Percentiles rank a stretch among this genome's conserved stretches.
Evolutionary conservation across 306 rosid species (phyloP).

Genomic region (Alnus glutinosa): DNA sequence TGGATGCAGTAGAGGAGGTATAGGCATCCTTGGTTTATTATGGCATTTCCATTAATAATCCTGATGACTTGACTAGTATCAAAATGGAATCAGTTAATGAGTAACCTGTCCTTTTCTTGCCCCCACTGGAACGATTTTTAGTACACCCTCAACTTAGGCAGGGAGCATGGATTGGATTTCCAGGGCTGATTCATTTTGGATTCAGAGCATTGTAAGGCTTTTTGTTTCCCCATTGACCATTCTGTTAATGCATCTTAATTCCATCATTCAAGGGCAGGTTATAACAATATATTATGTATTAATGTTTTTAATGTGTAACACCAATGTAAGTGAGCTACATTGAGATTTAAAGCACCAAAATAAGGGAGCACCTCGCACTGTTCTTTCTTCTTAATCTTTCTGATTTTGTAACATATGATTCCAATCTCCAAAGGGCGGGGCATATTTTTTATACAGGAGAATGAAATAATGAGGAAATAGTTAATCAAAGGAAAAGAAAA

Average conservation of each 20-base stretch:
- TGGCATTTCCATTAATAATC: neutral
- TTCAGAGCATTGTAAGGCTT: neutral
- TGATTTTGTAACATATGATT: neutral
- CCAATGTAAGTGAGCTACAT: neutral
- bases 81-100: neutral
- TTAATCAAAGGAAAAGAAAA: neutral
- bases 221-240: neutral
- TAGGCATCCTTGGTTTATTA: neutral
- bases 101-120: neutral
- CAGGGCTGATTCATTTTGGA: neutral
- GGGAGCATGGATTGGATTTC: neutral
- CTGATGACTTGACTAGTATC: neutral
- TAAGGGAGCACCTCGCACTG: neutral
- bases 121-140: neutral
- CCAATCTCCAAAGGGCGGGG: neutral
- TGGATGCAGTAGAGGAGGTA: neutral
- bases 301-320: neutral
- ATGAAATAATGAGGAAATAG: neutral
- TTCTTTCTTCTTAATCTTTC: neutral
- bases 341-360: neutral
- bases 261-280: neutral
- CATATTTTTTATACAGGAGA: neutral
- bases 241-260: neutral
- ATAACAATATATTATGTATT: neutral
- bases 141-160: neutral